Base-by-base conservation (phyloP, 345 rosid genomes). In the Eucalyptus marginata region DNA sequence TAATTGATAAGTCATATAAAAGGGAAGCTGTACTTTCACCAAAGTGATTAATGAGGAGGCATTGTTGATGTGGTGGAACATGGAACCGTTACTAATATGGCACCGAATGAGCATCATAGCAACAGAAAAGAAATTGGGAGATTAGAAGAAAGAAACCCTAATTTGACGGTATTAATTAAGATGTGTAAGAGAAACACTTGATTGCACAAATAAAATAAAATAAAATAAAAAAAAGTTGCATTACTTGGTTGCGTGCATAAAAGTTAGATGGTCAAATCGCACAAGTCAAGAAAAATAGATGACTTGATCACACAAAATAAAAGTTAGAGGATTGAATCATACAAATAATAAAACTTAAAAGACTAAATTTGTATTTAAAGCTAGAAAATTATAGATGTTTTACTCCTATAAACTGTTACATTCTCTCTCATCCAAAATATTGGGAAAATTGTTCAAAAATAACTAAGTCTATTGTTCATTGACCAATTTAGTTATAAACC, bases 401-500 rank as follows among this genome's bases (percentile, higher is more conserved):
- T 56, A 56, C 12, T 56, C 59, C 27, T 56, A 56, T 56, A 56
- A 31, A n/a, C 18, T 33, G 24, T 44, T 33, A 33, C 44, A 76
- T 20, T 36, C 83, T 20, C 46, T 36, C 27, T 1, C 47, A 2
- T 76, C 46, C 47, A 18, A 76, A 36, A 29, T n/a, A 0, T 7
- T 64, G 31, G 11, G 31, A 59, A 27, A 59, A 25, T 27, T 59
- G 7, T 59, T 31, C 31, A 59, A 59, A 59, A 59, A 59, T 12
- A 25, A 25, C 66, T 59, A 59, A 59, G 14, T 25, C 1, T 59
- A 59, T 59, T 59, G 31, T 59, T 25, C 1, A 27, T 0, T 3
- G 0, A 5, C 0, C 7, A 59, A 59, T 27, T 27, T 3, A 5
- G 0, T 27, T 27, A 27, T 59, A 59, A 59, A 59, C 1, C 0